A percentile compares a stretch with the other conserved stretches of the same genome.
phyloP scores from a whole-genome alignment of 805 yeast species.

The Nadsonia fulvescens region DNA sequence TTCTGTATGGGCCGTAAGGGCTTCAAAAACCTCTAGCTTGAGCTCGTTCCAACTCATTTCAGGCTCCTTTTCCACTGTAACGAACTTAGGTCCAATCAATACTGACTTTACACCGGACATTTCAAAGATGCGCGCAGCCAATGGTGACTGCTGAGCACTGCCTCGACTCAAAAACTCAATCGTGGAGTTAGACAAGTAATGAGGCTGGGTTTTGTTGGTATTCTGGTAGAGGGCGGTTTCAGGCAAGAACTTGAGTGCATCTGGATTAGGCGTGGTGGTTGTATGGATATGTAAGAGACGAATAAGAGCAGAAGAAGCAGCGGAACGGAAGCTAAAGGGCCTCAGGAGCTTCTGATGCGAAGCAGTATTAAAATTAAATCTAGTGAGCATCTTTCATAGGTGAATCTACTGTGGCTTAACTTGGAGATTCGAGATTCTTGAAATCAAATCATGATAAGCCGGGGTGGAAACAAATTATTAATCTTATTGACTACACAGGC shows the following conservation, averaged over 20 bases:
- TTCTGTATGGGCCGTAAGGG: constrained; percentile 27
- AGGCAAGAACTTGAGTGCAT: constrained; percentile 73
- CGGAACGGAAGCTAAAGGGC: too few relatives aligned
- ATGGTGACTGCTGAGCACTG: constrained; percentile 58
- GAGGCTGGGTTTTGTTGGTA: too few relatives aligned
- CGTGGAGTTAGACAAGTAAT: constrained; percentile 30
- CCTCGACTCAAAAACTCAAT: constrained; percentile 58
- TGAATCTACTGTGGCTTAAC: too few relatives aligned
- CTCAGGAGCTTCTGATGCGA: too few relatives aligned
- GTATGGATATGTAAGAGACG: constrained; percentile 45
- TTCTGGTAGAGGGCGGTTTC: constrained; percentile 49
- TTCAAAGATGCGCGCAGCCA: constrained; percentile 56
- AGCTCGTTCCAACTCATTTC: constrained; percentile 55
- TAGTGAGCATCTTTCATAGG: too few relatives aligned
- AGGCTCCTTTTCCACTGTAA: constrained; percentile 53
- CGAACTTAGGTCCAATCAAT: constrained; percentile 69
- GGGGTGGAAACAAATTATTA: too few relatives aligned
- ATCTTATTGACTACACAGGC: too few relatives aligned
- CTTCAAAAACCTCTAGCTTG: constrained; percentile 39
- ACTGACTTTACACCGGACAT: constrained; percentile 62
- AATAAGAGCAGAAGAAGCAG: too few relatives aligned
- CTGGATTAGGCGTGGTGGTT: constrained; percentile 68
- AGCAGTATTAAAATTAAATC: too few relatives aligned
- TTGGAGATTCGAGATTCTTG: too few relatives aligned
- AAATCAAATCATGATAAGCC: too few relatives aligned